A percentile compares a stretch with the other conserved stretches of the same genome.
These are phyloP conservation scores for Skeletonema grethae DNA, from an alignment of 108 stramenopile genomes.

Conservation along the genomic window DNA sequence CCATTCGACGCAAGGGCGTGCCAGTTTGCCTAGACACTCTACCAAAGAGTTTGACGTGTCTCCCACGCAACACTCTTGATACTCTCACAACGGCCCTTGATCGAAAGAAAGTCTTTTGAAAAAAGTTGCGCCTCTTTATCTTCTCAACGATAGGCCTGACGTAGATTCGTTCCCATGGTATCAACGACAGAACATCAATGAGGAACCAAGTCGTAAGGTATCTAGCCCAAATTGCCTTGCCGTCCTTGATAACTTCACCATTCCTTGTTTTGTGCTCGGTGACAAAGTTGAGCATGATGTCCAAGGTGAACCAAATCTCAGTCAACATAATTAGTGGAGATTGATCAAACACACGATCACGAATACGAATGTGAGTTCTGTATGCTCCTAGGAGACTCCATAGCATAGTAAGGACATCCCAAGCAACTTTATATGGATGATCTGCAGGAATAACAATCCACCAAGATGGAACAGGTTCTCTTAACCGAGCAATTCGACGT, in stretches of 20 bases:
- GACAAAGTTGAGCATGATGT: slow-evolving; percentile 84
- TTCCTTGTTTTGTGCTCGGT: slow-evolving; percentile 72
- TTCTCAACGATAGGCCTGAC: slow-evolving; percentile 77
- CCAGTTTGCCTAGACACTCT: slow-evolving; percentile 73
- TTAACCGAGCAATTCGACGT: slow-evolving; percentile 30
- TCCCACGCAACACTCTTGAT: slow-evolving; percentile 64
- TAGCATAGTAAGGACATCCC: slow-evolving; percentile 80
- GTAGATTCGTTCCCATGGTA: slow-evolving; percentile 82
- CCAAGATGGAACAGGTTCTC: slow-evolving; percentile 33
- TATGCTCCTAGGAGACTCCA: slow-evolving; percentile 72
- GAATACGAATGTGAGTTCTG: slow-evolving; percentile 69
- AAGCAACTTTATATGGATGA: slow-evolving; percentile 79
- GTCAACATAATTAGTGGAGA: slow-evolving; percentile 63
- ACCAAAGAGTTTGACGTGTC: slow-evolving; percentile 80
- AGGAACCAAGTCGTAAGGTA: slow-evolving; percentile 90
- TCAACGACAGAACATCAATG: slow-evolving; percentile 70
- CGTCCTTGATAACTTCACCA: slow-evolving; percentile 62
- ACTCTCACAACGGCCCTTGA: slow-evolving; percentile 76
- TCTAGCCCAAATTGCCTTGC: slow-evolving; percentile 76
- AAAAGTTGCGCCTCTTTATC: slow-evolving; percentile 71
- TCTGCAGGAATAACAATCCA: slow-evolving; percentile 73
- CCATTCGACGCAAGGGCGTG: slow-evolving; percentile 53
- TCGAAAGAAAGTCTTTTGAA: slow-evolving; percentile 80
- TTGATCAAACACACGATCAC: slow-evolving; percentile 66
- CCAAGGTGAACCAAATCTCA: slow-evolving; percentile 79